Base-by-base conservation (phyloP, 805 yeast species). In the Schwanniomyces pseudopolymorphus region DNA sequence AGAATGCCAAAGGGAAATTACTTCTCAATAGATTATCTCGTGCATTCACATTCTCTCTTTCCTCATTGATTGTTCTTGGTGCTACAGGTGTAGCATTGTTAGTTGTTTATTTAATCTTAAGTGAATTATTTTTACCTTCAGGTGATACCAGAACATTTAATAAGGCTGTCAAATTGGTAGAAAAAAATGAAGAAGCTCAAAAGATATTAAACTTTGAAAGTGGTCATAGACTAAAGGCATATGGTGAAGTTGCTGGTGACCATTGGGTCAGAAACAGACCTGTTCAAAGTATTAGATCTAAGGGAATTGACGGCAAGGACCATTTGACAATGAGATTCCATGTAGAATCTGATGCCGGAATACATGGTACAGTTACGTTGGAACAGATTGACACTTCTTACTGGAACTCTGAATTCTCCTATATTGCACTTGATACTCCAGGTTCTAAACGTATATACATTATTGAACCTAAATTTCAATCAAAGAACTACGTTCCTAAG, bases 81-180 rank as follows among this genome's bases (percentile, higher is more conserved):
- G 90, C 90, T 2, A 60, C 82, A 2, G 89, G 87, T 13, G 70
- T 87, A 7, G 81, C 92, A 0, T 83, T 39, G 64, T 84, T 47
- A 80, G 77, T 90, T 17, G 73, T 88, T 7, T 91, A 88, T 63
- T 75, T 89, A 51, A 79, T 90, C 19, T 77, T 86, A n/a, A 75
- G 85, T 9, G 97, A 91, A 61, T 69, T 91, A 26, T 81, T 89
- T 53, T 78, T 91, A 40, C 97, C 97, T 8, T 85, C 95, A 1
- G 96, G 96, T 20, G 97, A 91, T 60, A 91, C 96, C 0, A 87
- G 85, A 53, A 81, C 95, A 2, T 91, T 91, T 72, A 90, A 91
- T 68, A 80, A 89, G 55, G 95, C 96, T 2, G 90, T 90, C 26
- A 78, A 80, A 10, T 68, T 87, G 56, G 79, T 89, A 33, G 92